Conservation (phyloP, 2,329 filamentous ascomycete genomes). For the Aspergillus thermomutatus region DNA sequence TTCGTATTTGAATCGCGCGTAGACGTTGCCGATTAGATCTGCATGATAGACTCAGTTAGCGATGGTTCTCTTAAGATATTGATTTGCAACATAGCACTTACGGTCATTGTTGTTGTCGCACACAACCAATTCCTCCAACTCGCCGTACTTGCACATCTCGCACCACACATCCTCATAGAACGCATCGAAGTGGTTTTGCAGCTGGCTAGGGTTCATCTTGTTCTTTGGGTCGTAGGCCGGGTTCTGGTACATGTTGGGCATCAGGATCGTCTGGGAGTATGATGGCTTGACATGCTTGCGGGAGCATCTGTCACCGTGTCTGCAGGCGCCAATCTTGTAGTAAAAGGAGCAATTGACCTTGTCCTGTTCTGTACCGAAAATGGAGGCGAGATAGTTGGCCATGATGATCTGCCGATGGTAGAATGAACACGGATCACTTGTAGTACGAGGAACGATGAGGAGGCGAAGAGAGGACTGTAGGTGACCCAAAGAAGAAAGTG, state of each 20-base stretch:
- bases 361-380: conserved; percentile 99
- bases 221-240: conserved; percentile 94
- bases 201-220: conserved; percentile 93
- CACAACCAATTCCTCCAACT: conserved; percentile 95
- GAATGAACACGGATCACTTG: not conserved
- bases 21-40: conserved; percentile 98
- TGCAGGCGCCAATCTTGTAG: conserved; percentile 99
- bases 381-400: conserved; percentile 98
- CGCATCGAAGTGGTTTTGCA: conserved; percentile 99
- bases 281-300: conserved; percentile 99
- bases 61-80: not conserved
- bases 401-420: conserved; percentile 47
- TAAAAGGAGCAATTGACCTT: conserved; percentile 99
- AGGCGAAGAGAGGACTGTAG: not conserved
- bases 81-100: conserved; percentile 43
- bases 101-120: conserved; percentile 99
- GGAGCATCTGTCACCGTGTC: conserved; percentile 96
- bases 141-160: conserved; percentile 98
- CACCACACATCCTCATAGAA: conserved; percentile 99
- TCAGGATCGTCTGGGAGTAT: conserved; percentile 94
- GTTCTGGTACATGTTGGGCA: conserved; percentile 99
- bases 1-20: conserved; percentile 99
- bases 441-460: not conserved
- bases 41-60: conserved; percentile 14
- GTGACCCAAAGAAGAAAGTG: not conserved